Percentiles rank a stretch among this genome's conserved stretches.
These are phyloP conservation scores for Hypoxylon sp. DNA, from an alignment of 2,329 filamentous ascomycete genomes.

Conservation along the genomic window DNA sequence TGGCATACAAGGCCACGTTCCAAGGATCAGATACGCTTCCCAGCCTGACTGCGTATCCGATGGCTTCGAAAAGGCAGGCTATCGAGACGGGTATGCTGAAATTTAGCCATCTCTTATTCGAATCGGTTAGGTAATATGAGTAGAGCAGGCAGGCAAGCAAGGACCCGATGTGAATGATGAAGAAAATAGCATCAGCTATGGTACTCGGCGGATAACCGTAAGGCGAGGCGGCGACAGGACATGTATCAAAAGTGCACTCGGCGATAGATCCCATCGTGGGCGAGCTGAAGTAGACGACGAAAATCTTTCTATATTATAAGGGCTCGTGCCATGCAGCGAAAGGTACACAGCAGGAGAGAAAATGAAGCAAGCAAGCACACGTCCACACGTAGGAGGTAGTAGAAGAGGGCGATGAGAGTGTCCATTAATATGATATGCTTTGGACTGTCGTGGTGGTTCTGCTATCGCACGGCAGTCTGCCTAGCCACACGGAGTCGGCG, in stretches of 20 bases:
- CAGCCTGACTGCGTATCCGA: slow-evolving; percentile 44
- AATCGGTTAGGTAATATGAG: slow-evolving; percentile 30
- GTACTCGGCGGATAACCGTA: slow-evolving; percentile 46
- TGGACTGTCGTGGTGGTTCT: not conserved
- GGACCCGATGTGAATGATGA: slow-evolving; percentile 40
- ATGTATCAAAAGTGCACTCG: slow-evolving; percentile 40
- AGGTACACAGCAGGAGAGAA: slow-evolving; percentile 18
- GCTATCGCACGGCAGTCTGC: slow-evolving; percentile 12
- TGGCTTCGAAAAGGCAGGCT: slow-evolving; percentile 44
- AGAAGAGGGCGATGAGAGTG: slow-evolving; percentile 6
- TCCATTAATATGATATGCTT: slow-evolving; percentile 14
- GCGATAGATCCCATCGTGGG: slow-evolving; percentile 38
- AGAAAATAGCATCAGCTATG: slow-evolving; percentile 39
- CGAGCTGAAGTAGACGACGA: slow-evolving; percentile 1
- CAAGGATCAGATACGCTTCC: slow-evolving; percentile 44
- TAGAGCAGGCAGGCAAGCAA: slow-evolving; percentile 40
- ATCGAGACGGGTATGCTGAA: slow-evolving; percentile 44
- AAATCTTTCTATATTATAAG: slow-evolving; percentile 13
- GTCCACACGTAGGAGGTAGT: slow-evolving; percentile 13
- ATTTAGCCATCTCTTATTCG: slow-evolving; percentile 29
- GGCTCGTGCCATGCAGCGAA: slow-evolving; percentile 19
- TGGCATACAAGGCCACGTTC: slow-evolving; percentile 43
- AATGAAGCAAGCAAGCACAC: slow-evolving; percentile 7
- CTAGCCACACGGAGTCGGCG: slow-evolving; percentile 17
- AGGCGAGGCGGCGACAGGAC: slow-evolving; percentile 38